Evolutionary conservation across 352 stramenopile genomes (phyloP), one percentile per base, ranked within the genome.

Genomic region (Halophytophthora polymorphica): DNA sequence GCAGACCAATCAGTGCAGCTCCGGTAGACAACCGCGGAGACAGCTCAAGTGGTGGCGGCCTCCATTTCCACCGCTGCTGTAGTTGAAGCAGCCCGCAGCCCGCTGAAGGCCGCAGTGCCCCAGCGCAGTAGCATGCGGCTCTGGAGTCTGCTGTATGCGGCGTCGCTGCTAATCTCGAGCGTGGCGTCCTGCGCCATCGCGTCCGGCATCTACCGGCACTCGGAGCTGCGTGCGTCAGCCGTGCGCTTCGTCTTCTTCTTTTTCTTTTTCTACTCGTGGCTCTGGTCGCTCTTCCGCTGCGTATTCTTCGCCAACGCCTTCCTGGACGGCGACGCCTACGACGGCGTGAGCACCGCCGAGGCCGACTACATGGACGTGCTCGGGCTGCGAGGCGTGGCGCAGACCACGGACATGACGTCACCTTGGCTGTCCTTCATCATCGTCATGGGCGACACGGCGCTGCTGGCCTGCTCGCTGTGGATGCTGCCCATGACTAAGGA

Each of bases 201-300:
- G 2, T 61, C 51, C 18, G 48, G 51, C 10, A 61, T 81, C 23
- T 73, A 73, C 41, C 56, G 35, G 37, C 61, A 76, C 42, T 67
- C 58, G 6, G 65, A 79, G 40, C 42, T 73, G 45, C 64, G 58
- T 39, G 42, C 62, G 34, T 85, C 73, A 12, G 69, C 66, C 11
- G 66, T 79, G 33, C 66, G 61, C 39, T 81, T 70, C 57, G 56
- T 83, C 11, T 59, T 83, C 53, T 69, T 81, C 57, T 78, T 64
- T 41, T 78, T 83, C 47, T 83, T 85, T 61, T 69, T 77, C 50
- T 83, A 81, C 61, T 50, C 76, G 50, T 78, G 62, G 71, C 58
- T 85, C 19, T 85, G 69, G 71, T 81, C 74, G 50, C 46, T 81
- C 36, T 77, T 79, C 39, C 74, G 64, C n/a, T 50, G 56, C 25